Evolutionary conservation across 306 rosid species (phyloP), one percentile per base, ranked within the genome.

Genomic region (Fagus crenata): DNA sequence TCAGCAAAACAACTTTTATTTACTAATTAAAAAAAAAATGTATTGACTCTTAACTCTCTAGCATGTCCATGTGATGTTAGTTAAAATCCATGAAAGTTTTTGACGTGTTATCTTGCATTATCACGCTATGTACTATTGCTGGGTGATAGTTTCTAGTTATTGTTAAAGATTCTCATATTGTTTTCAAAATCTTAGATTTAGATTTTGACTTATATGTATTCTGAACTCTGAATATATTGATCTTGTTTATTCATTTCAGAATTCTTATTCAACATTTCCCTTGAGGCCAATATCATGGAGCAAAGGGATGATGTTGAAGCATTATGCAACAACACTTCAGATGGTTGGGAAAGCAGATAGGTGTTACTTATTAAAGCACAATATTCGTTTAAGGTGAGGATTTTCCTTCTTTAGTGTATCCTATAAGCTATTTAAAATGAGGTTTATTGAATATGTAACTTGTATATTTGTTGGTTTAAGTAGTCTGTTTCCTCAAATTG

Each of bases 271-370:
- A 60, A 83, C 84, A 33, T 75, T 74, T 51, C 88, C 87, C 53
- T 75, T 91, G 0, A 82, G 87, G 69, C 73, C 82, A 31, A 80
- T 81, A 37, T 74, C 89, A 78, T 84, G 90, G 85, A 87, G 82
- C 82, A 88, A 79, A 69, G 79, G 91, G 35, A 13, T 87, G 77
- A 89, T 88, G 83, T 82, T 88, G 87, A 89, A 86, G 84, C 89
- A 78, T 61, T 78, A 59, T 81, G 76, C 86, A 74, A 79, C 87
- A 70, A 82, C 85, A 73, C 69, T 71, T 61, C 88, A 78, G 81
- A 64, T 83, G 81, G 81, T 81, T 73, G 87, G 89, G 78, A 90
- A 83, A 82, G 82, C 84, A 60, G 92, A 86, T 72, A 84, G 83
- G 74, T 79, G 82, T 74, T 69, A 18, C 49, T 46, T 73, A 65